Conservation (phyloP, 169 alveolate species). For the Cryptosporidium meleagridis region DNA sequence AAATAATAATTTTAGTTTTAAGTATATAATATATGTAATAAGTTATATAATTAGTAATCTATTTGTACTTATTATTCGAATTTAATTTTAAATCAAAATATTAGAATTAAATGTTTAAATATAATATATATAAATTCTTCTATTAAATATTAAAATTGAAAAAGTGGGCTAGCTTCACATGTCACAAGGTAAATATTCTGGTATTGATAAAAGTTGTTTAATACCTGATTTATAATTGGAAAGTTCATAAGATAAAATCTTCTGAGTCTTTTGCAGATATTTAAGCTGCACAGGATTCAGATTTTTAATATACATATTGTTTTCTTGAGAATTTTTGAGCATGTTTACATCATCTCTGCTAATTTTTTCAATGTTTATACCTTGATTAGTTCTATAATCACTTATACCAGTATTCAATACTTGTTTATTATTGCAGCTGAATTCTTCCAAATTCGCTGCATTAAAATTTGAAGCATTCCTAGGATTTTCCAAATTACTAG, state of each 20-base stretch:
- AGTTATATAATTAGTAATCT: neutral
- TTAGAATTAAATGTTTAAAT: neutral
- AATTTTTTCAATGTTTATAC: conserved; percentile 20
- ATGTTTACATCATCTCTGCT: neutral
- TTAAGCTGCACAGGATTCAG: conserved; percentile 50
- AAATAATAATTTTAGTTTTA: too few species aligned
- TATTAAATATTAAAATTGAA: neutral
- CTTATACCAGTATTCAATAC: neutral
- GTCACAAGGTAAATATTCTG: conserved; percentile 72
- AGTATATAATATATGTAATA: too few species aligned
- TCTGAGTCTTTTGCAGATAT: conserved; percentile 64
- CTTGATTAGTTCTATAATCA: conserved; percentile 5
- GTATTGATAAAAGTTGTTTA: conserved; percentile 52
- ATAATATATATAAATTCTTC: neutral
- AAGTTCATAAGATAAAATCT: conserved; percentile 51
- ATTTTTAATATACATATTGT: conserved; percentile 15
- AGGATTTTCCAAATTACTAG: neutral
- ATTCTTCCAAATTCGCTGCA: neutral
- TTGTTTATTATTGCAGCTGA: neutral
- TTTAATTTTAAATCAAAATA: neutral
- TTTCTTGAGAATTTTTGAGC: conserved; percentile 3
- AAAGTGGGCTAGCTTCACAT: neutral
- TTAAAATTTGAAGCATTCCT: neutral
- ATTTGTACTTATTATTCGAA: too few species aligned
- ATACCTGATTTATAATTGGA: conserved; percentile 61